Conservation (phyloP, 371 early-diverging fungal genomes). For the Rhizopus stolonifer region DNA sequence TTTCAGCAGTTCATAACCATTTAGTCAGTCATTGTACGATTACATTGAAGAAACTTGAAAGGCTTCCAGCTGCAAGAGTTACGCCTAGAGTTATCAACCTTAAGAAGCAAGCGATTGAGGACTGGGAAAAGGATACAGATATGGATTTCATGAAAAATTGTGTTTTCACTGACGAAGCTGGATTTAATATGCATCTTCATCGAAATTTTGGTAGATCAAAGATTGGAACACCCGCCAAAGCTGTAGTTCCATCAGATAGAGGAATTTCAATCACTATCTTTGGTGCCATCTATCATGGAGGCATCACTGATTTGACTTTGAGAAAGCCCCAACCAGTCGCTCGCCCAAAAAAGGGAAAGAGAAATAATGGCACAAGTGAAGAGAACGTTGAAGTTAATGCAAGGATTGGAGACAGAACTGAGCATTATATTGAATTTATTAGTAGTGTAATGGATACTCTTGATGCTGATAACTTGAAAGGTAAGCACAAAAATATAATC, state of each 20-base stretch:
- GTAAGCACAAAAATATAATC: neutral
- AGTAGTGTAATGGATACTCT: neutral
- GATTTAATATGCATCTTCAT: neutral
- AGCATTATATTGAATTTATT: neutral
- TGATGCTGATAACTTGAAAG: neutral
- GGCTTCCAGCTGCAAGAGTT: too few relatives aligned
- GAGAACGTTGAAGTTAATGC: neutral
- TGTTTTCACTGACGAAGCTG: neutral
- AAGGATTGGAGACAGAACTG: neutral
- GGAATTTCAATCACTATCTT: neutral
- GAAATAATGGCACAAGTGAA: neutral
- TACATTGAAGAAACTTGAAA: too few relatives aligned
- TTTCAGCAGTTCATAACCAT: neutral
- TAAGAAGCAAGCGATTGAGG: neutral
- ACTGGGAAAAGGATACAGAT: neutral
- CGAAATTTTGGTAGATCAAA: neutral
- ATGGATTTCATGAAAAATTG: neutral
- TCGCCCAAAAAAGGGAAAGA: neutral
- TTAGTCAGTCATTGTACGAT: neutral
- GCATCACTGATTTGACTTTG: neutral
- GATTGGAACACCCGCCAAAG: neutral
- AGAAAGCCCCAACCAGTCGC: neutral
- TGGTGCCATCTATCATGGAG: neutral
- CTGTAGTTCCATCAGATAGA: slow-evolving; percentile 3
- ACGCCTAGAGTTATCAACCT: too few relatives aligned